Evolutionary conservation across 352 stramenopile species (phyloP).

Genomic region (Phytophthora parvispora): DNA sequence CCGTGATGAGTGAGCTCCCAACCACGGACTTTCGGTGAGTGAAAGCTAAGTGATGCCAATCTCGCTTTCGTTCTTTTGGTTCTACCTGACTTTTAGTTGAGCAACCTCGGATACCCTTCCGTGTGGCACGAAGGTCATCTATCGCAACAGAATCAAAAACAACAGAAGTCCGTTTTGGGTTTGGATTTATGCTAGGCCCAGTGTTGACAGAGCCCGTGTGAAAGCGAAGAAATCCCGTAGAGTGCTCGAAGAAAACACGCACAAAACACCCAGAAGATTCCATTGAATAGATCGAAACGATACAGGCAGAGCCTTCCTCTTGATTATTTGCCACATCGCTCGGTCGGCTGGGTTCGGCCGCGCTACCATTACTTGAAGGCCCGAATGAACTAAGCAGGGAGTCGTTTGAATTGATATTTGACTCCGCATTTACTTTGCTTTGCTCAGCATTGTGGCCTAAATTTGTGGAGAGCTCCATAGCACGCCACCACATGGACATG

Average conservation of each 20-base stretch:
- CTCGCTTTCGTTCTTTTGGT: constrained; percentile 39
- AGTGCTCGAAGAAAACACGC: constrained; percentile 81
- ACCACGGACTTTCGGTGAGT: constrained; percentile 79
- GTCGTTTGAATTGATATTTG: neutral
- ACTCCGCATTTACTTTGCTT: neutral
- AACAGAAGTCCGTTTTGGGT: constrained; percentile 57
- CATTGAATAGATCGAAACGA: constrained; percentile 80
- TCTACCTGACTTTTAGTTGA: constrained; percentile 3
- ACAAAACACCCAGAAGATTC: constrained; percentile 73
- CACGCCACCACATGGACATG: constrained; percentile 70
- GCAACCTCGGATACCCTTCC: too few relatives aligned
- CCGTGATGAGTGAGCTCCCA: constrained; percentile 74
- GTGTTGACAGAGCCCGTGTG: constrained; percentile 66
- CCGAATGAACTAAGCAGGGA: constrained; percentile 26
- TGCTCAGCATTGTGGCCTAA: constrained; percentile 33
- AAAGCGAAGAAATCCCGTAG: constrained; percentile 68
- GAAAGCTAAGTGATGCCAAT: constrained; percentile 84
- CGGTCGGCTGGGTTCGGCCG: neutral
- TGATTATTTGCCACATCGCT: neutral
- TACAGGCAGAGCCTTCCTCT: constrained; percentile 67
- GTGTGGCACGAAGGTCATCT: constrained; percentile 39
- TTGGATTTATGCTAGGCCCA: constrained; percentile 68
- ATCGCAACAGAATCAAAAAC: constrained; percentile 78
- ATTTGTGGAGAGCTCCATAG: constrained; percentile 60
- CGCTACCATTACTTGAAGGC: neutral